Evolutionary conservation across 176 grass and related monocot genomes (phyloP), one percentile per base, ranked within the genome.

Genomic region (Aechmea fasciata): DNA sequence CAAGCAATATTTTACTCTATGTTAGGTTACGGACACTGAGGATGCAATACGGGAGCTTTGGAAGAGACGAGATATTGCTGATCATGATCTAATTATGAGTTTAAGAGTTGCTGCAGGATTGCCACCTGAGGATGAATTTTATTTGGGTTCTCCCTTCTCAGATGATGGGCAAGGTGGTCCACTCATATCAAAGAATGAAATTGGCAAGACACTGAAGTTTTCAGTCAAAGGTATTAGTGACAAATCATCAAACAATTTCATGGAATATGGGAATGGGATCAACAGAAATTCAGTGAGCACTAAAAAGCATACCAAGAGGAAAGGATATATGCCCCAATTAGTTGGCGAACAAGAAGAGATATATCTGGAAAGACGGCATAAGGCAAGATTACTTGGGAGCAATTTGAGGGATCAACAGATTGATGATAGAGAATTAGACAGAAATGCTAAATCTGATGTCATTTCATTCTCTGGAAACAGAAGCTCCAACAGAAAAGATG

Each of bases 1-100:
- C n/a, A 61, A 22, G 55, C 15, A 61, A 61, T 61, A 22, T 61
- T 61, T 71, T 73, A 55, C 51, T 52, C 63, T 81, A 48, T 7
- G 75, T 75, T 78, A 97, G 94, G 88, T 93, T 59, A 85, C 83
- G 75, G 89, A 97, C 77, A 77, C 83, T 69, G 89, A 97, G 66
- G 94, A 97, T 90, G 94, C 94, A 50, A 80, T 97, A 50, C 72
- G 82, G 51, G 94, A 97, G 81, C 89, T 97, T 78, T 97, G 94
- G 94, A 93, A 84, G 73, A 90, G 84, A 69, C 81, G 84, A 48
- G 87, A 97, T 72, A 80, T 78, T 68, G 84, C 79, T 47, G 94
- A 97, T 29, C 65, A 71, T 50, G 89, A 89, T 50, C 77, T 92
- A 69, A 97, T 97, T 64, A 77, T 74, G 73, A 92, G 79, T 74